Conservation (phyloP, 129 eudicot genomes). For the Oenanthe sinensis region DNA sequence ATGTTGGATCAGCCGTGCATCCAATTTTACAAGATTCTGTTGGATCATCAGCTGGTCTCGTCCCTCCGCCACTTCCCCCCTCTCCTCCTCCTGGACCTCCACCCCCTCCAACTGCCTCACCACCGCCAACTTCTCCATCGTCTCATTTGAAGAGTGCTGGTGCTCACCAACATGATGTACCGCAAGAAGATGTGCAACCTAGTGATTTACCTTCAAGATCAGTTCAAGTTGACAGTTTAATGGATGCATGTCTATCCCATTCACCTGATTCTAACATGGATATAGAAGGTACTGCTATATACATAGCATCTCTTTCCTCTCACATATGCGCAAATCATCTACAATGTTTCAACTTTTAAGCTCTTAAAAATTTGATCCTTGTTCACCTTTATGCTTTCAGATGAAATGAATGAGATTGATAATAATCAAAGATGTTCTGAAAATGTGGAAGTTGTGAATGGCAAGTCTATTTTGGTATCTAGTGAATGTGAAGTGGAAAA, state of each 20-base stretch:
- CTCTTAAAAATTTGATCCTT: neutral
- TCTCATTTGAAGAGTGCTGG: conserved; percentile 7
- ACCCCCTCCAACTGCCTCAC: conserved; percentile 68
- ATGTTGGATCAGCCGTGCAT: conserved; percentile 19
- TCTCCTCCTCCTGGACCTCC: conserved; percentile 59
- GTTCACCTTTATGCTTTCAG: conserved; percentile 1
- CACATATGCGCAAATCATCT: neutral
- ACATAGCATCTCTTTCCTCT: neutral
- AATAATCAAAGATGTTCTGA: neutral
- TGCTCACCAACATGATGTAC: conserved; percentile 16
- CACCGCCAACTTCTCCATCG: conserved; percentile 21
- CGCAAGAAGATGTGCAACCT: neutral
- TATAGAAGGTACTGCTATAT: conserved; percentile 58
- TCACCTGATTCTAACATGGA: conserved; percentile 89
- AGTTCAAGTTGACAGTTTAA: conserved; percentile 8
- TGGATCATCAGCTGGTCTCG: conserved; percentile 8
- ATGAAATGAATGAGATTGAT: neutral
- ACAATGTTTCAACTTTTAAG: neutral
- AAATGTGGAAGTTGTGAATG: neutral
- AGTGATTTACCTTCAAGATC: neutral
- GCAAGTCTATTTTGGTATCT: neutral
- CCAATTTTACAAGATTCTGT: conserved; percentile 11
- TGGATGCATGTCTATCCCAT: conserved; percentile 24
- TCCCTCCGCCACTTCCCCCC: conserved; percentile 43
- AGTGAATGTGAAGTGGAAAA: conserved; percentile 16